A percentile compares a stretch with the other conserved stretches of the same genome.
Conservation (phyloP, 2,329 filamentous ascomycete genomes). For the Trichophyton verrucosum region DNA sequence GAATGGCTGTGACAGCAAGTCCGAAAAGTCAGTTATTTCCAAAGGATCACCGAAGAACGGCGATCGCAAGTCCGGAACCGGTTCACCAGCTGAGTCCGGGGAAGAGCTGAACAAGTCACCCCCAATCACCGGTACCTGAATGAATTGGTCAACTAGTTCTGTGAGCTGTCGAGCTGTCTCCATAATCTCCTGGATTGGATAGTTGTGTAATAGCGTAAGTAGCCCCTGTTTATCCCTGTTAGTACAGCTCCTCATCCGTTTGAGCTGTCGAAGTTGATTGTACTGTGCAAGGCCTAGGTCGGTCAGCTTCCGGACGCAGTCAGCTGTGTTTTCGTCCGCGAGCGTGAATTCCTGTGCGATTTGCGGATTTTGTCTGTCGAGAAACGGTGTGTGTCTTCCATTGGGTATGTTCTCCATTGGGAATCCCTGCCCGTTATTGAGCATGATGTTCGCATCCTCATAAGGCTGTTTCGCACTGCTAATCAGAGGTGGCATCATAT, state of each 20-base stretch:
- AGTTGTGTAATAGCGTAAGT: neutral
- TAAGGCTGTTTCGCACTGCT: neutral
- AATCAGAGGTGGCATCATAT: neutral
- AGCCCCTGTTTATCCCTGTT: neutral
- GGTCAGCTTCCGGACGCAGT: neutral
- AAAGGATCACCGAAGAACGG: neutral
- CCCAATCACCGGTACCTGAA: neutral
- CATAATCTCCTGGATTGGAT: neutral
- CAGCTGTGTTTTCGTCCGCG: neutral
- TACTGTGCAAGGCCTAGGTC: neutral
- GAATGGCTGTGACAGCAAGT: neutral
- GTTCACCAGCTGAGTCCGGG: neutral
- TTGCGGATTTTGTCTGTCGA: neutral
- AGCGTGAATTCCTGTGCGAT: neutral
- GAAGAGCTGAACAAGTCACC: neutral
- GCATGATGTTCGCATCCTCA: neutral
- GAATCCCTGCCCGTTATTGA: neutral
- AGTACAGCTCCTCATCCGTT: neutral
- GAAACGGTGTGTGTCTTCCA: neutral
- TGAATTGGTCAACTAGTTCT: neutral
- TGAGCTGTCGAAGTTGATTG: neutral
- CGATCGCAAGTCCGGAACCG: neutral
- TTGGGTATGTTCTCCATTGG: neutral
- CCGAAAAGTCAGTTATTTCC: neutral
- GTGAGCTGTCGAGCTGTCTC: neutral